These are phyloP conservation scores for Usnea hakonensis DNA, from an alignment of 495 filamentous ascomycete genomes.

Conservation along the genomic window DNA sequence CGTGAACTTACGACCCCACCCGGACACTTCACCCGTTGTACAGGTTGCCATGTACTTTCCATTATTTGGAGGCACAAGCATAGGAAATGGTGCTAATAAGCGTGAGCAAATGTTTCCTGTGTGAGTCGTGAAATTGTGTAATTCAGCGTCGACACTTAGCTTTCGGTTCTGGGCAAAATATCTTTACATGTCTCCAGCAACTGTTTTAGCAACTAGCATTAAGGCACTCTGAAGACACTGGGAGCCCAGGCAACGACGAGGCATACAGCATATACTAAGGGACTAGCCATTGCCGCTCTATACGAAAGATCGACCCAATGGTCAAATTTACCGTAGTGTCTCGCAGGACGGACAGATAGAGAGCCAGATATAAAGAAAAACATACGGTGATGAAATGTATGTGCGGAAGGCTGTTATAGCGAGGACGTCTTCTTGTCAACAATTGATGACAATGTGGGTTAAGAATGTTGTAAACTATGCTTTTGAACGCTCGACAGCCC, in stretches of 20 bases:
- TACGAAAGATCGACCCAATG: not conserved
- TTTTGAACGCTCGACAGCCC: not conserved
- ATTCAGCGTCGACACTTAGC: not conserved
- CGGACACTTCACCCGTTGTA: not conserved
- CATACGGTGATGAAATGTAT: not conserved
- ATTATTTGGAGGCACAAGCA: conserved; percentile 6
- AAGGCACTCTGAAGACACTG: not conserved
- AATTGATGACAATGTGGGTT: not conserved
- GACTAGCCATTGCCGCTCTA: not conserved
- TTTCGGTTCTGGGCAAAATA: too few species aligned
- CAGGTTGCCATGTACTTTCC: conserved; percentile 26
- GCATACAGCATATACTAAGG: not conserved
- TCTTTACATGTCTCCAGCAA: not conserved
- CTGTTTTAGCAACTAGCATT: not conserved
- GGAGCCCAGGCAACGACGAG: not conserved
- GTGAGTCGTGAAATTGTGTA: not conserved
- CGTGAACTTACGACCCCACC: too few species aligned
- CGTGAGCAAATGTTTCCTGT: not conserved
- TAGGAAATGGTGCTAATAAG: not conserved
- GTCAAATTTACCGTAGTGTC: not conserved
- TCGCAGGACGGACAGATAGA: not conserved
- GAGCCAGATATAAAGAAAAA: not conserved
- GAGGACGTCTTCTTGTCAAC: not conserved
- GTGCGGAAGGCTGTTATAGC: not conserved
- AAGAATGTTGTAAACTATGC: not conserved